These are phyloP conservation scores for Pistacia integerrima DNA, from an alignment of 345 rosid species.

Conservation along the genomic window DNA sequence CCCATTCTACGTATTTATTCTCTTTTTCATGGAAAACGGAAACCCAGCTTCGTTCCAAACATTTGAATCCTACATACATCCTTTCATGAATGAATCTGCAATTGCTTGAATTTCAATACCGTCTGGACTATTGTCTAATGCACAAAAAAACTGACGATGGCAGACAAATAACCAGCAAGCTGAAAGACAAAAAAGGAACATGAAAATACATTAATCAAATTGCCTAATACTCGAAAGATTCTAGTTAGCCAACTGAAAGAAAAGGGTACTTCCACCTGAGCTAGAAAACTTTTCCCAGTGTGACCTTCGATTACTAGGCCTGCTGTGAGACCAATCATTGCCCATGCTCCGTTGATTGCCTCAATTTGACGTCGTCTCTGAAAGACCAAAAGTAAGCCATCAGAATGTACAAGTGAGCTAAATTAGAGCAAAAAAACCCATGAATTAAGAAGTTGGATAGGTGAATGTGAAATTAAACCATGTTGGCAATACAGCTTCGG, in stretches of 20 bases:
- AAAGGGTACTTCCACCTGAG: slow-evolving; percentile 55
- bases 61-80: too few species aligned
- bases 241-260: not conserved
- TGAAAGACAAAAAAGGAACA: slow-evolving; percentile 32
- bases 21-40: too few species aligned
- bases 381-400: slow-evolving; percentile 7
- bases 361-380: slow-evolving; percentile 81
- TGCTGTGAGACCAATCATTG: slow-evolving; percentile 80
- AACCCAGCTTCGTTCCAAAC: too few species aligned
- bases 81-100: slow-evolving; percentile 7
- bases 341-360: slow-evolving; percentile 95
- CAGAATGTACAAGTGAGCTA: not conserved
- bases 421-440: not conserved
- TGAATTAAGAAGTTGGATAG: too few species aligned
- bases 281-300: slow-evolving; percentile 63
- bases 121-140: slow-evolving; percentile 17
- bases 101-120: not conserved
- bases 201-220: slow-evolving; percentile 3
- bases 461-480: not conserved
- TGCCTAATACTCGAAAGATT: not conserved
- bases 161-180: slow-evolving; percentile 76
- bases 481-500: not conserved
- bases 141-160: slow-evolving; percentile 43
- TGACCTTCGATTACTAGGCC: slow-evolving; percentile 87
- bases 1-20: too few species aligned